These are phyloP conservation scores for Boletus rex-veris DNA, from an alignment of 768 basidiomycete species.

Conservation along the genomic window DNA sequence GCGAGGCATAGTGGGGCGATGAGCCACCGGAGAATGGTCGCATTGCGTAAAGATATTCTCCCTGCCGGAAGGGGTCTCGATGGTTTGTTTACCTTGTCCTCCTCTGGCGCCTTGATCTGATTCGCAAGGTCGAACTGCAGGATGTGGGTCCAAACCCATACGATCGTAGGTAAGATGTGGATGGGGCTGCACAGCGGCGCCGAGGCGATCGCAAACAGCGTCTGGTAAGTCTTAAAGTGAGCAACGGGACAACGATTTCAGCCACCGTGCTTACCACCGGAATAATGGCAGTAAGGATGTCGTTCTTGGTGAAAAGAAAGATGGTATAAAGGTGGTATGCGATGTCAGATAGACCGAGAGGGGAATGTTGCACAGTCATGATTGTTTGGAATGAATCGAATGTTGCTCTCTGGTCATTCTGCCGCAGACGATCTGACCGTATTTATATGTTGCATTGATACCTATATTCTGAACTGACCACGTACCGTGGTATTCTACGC, in stretches of 20 bases:
- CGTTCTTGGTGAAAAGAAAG: conserved; percentile 44
- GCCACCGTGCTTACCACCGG: conserved; percentile 37
- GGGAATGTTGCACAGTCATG: conserved; percentile 17
- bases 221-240: conserved; percentile 19
- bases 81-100: conserved; percentile 45
- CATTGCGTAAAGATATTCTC: conserved; percentile 35
- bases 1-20: conserved; percentile 35
- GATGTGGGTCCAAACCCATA: conserved; percentile 47
- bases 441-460: background rate
- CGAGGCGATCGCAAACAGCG: conserved; percentile 31
- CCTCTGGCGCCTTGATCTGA: conserved; percentile 39
- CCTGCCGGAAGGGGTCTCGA: conserved; percentile 44
- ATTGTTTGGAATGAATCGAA: background rate
- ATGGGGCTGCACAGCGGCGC: conserved; percentile 29
- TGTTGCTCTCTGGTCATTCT: background rate
- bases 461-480: background rate
- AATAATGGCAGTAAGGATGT: conserved; percentile 43
- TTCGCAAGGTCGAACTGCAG: conserved; percentile 44
- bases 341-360: conserved; percentile 4
- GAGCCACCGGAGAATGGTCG: conserved; percentile 37
- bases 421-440: background rate
- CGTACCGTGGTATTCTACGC: no score
- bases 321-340: conserved; percentile 24
- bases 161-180: conserved; percentile 26
- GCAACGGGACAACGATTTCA: background rate